Conservation (phyloP, 1,139 yeast species). For the Petasospora rhodanensis region DNA sequence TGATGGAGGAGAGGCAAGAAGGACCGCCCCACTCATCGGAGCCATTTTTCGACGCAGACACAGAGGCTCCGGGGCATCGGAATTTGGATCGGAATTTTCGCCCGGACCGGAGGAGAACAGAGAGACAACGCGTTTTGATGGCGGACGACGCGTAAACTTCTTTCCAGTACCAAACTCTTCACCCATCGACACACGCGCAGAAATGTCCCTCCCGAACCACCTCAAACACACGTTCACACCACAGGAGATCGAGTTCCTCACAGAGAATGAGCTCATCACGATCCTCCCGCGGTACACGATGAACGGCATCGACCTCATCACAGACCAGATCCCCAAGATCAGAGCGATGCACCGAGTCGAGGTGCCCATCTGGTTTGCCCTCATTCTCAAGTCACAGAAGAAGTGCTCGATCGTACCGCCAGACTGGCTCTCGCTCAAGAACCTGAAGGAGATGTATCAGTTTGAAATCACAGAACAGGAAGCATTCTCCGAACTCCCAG, state of each 20-base stretch:
- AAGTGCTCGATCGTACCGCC: conserved; percentile 88
- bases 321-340: conserved; percentile 31
- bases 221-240: conserved; percentile 62
- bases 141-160: neutral
- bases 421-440: conserved; percentile 67
- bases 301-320: conserved; percentile 59
- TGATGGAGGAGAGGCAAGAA: no score
- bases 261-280: conserved; percentile 71
- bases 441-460: conserved; percentile 56
- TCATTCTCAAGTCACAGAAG: conserved; percentile 75
- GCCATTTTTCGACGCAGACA: no score
- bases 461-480: conserved; percentile 57
- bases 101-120: no score
- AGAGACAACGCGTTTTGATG: no score
- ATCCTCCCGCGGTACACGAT: conserved; percentile 74
- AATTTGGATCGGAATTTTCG: no score
- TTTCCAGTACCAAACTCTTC: neutral
- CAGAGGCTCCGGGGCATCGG: no score
- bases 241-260: conserved; percentile 74
- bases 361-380: conserved; percentile 87
- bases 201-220: conserved; percentile 62
- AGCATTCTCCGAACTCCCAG: conserved; percentile 70
- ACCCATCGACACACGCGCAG: no score
- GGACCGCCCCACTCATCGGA: no score
- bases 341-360: conserved; percentile 65